phyloP scores from a whole-genome alignment of 352 stramenopile genomes.

The Elongisporangium prolatum region DNA sequence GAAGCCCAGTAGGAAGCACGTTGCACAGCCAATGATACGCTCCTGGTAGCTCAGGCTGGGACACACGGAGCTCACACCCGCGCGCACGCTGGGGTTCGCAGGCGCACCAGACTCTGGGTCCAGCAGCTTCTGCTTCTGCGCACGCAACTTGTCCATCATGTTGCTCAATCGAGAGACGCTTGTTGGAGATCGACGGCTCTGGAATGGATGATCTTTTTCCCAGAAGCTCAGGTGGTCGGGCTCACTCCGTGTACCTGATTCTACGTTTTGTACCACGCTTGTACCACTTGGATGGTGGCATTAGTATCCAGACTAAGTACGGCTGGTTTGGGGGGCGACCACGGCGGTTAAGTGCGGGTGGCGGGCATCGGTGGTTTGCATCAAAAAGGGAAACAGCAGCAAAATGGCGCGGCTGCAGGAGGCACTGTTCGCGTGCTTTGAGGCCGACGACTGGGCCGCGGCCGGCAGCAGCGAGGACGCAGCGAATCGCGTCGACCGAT shows the following conservation, averaged over 20 bases:
- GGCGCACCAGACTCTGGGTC: slow-evolving; percentile 49
- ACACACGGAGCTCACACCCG: slow-evolving; percentile 37
- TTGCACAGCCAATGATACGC: slow-evolving; percentile 73
- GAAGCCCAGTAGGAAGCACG: slow-evolving; percentile 79
- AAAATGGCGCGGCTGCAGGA: slow-evolving; percentile 52
- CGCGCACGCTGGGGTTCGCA: slow-evolving; percentile 22
- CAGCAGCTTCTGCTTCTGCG: slow-evolving; percentile 79
- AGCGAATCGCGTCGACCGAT: slow-evolving; percentile 8
- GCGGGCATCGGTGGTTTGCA: neutral
- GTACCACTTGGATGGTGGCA: neutral
- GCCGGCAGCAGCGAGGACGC: neutral
- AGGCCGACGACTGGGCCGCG: slow-evolving; percentile 38
- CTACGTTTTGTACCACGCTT: neutral
- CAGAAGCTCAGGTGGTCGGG: neutral
- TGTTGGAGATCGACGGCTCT: neutral
- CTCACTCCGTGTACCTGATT: neutral
- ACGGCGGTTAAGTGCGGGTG: neutral
- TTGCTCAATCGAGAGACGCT: neutral
- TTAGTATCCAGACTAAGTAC: neutral
- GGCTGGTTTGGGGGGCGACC: neutral
- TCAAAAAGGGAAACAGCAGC: slow-evolving; percentile 2
- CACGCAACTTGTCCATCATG: slow-evolving; percentile 64
- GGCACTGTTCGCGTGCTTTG: slow-evolving; percentile 68
- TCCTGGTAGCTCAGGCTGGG: slow-evolving; percentile 82
- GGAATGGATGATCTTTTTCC: neutral